Evolutionary conservation across 75 land plant genomes (phyloP).

Genomic region (Picea glauca): DNA sequence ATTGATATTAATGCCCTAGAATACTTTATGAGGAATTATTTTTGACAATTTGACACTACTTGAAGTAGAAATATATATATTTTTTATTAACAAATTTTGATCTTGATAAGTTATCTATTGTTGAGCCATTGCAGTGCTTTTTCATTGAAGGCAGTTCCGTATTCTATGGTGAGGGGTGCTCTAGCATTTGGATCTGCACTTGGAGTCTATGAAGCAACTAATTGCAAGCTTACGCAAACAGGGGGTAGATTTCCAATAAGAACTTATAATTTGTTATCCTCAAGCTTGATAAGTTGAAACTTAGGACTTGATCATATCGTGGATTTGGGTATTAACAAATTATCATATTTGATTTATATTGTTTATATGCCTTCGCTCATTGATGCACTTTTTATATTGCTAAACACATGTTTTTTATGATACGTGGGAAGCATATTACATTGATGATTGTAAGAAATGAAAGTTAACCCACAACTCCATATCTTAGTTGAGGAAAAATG

Average conservation of each 20-base stretch:
- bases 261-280: background rate
- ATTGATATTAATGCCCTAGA: background rate
- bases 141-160: constrained; percentile 2
- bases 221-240: background rate
- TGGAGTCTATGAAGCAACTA: constrained; percentile 12
- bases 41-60: background rate
- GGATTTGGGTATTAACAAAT: background rate
- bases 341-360: background rate
- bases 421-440: background rate
- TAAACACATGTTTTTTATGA: background rate
- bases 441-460: background rate
- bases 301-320: background rate
- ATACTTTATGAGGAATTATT: background rate
- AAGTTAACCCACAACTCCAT: background rate
- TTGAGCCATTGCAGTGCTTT: background rate
- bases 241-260: background rate
- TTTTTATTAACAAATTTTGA: background rate
- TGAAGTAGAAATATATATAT: too few species aligned
- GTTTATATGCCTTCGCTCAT: background rate
- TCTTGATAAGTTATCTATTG: background rate
- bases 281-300: background rate
- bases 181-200: constrained; percentile 13
- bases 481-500: background rate
- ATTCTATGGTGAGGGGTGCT: constrained; percentile 10
- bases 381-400: background rate